Percentiles rank a stretch among this genome's conserved stretches.
These are phyloP conservation scores for Erysimum cheiranthoides DNA, from an alignment of 345 rosid genomes.

Conservation along the genomic window DNA sequence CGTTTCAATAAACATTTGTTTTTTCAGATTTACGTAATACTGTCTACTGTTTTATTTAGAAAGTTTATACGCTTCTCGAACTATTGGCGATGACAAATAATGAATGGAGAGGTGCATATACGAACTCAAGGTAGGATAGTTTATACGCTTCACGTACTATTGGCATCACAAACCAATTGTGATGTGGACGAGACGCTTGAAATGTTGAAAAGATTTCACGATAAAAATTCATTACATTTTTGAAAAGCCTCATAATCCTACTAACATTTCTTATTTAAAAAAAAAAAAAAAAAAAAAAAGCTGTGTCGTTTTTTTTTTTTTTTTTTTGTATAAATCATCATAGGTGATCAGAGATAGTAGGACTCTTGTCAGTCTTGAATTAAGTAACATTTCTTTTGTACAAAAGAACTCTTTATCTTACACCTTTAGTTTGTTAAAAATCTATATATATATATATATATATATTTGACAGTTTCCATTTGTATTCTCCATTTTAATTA, in stretches of 20 bases:
- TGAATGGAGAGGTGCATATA: neutral
- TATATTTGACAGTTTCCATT: neutral
- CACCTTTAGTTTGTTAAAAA: neutral
- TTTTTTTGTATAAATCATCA: neutral
- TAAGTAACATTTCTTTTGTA: neutral
- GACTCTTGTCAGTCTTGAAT: constrained; percentile 18
- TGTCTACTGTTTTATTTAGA: neutral
- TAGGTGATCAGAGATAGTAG: neutral
- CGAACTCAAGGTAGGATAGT: neutral
- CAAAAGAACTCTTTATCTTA: constrained; percentile 3
- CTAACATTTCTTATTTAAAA: too few relatives aligned
- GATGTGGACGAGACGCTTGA: too few relatives aligned
- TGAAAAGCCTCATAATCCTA: neutral
- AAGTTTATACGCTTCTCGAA: neutral
- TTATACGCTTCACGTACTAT: too few relatives aligned
- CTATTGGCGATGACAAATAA: neutral
- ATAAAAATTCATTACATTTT: too few relatives aligned
- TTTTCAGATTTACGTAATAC: neutral
- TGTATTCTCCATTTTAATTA: neutral
- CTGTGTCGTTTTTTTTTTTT: too few relatives aligned
- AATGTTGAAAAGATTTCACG: too few relatives aligned
- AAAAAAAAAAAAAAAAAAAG: too few relatives aligned
- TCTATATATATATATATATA: neutral
- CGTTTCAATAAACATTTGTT: neutral
- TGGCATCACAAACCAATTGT: too few relatives aligned